Conservation (phyloP, 345 rosid genomes). For the Rhizophora mangle region DNA sequence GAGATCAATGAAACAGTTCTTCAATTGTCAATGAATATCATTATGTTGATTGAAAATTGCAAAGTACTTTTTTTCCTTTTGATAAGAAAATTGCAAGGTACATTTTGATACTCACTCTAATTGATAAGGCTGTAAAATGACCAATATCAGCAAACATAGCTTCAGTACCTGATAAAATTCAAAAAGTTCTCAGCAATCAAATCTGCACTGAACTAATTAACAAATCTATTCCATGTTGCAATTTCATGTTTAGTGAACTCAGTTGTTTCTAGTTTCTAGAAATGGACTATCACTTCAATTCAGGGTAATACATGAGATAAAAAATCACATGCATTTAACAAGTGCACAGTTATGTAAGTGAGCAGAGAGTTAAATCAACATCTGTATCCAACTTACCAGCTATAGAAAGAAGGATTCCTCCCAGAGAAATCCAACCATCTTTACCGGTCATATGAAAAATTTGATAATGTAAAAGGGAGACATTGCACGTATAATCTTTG, state of each 20-base stretch:
- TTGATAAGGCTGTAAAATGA: constrained; percentile 83
- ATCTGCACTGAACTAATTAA: not conserved
- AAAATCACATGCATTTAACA: not conserved
- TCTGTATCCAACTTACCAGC: constrained; percentile 56
- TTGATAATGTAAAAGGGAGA: constrained; percentile 74
- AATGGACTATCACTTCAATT: not conserved
- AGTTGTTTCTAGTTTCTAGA: not conserved
- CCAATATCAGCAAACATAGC: constrained; percentile 98
- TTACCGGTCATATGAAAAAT: constrained; percentile 62
- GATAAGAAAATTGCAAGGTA: constrained; percentile 28
- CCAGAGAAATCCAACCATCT: constrained; percentile 96
- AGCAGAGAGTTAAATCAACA: not conserved
- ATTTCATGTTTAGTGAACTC: not conserved
- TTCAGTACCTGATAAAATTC: constrained; percentile 71
- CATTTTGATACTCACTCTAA: constrained; percentile 48
- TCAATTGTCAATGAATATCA: not conserved
- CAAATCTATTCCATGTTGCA: not conserved
- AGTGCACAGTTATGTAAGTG: not conserved
- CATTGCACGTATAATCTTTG: constrained; percentile 61
- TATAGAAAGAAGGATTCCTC: constrained; percentile 83
- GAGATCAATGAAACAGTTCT: not conserved
- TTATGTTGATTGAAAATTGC: not conserved
- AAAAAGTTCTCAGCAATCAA: constrained; percentile 16
- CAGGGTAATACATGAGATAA: constrained; percentile 1
- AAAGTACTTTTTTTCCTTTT: constrained; percentile 26